phyloP scores from a whole-genome alignment of 352 stramenopile genomes.

The Phytophthora ramorum region DNA sequence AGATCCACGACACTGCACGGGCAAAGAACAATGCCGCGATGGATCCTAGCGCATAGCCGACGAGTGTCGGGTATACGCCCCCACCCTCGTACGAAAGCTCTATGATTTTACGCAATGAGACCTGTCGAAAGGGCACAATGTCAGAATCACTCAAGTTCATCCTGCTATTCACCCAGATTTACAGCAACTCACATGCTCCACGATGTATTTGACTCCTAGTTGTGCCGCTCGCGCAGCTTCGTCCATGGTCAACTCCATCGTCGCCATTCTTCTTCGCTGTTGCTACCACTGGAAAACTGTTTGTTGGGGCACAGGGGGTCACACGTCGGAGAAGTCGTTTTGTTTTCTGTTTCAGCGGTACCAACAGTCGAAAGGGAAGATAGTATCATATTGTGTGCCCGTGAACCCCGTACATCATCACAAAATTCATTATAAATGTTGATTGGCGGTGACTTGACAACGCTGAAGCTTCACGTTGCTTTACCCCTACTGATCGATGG shows the following conservation, averaged over 20 bases:
- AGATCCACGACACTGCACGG: conserved; percentile 20
- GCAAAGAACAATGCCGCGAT: conserved; percentile 48
- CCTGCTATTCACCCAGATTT: neutral
- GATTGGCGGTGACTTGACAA: neutral
- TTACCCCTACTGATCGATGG: conserved; percentile 2
- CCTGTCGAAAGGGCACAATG: conserved; percentile 21
- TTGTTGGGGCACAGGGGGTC: neutral
- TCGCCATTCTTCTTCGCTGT: conserved; percentile 1
- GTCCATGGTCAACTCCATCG: conserved; percentile 31
- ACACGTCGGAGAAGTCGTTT: conserved; percentile 22
- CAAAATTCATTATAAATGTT: neutral
- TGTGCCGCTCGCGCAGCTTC: conserved; percentile 30
- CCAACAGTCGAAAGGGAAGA: neutral
- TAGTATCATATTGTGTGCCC: neutral
- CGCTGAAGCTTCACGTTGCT: neutral
- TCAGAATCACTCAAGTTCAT: neutral
- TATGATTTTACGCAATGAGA: conserved; percentile 52
- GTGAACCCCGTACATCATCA: too few species aligned
- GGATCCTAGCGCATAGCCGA: conserved; percentile 61
- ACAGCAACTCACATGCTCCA: conserved; percentile 31
- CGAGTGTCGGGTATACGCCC: conserved; percentile 62
- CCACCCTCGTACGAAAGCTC: conserved; percentile 61
- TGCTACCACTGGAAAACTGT: neutral
- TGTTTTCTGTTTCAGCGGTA: conserved; percentile 15
- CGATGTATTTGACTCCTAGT: conserved; percentile 30